Evolutionary conservation across 2,329 filamentous ascomycete species (phyloP).

Genomic region (Phyllosticta citrichinensis): DNA sequence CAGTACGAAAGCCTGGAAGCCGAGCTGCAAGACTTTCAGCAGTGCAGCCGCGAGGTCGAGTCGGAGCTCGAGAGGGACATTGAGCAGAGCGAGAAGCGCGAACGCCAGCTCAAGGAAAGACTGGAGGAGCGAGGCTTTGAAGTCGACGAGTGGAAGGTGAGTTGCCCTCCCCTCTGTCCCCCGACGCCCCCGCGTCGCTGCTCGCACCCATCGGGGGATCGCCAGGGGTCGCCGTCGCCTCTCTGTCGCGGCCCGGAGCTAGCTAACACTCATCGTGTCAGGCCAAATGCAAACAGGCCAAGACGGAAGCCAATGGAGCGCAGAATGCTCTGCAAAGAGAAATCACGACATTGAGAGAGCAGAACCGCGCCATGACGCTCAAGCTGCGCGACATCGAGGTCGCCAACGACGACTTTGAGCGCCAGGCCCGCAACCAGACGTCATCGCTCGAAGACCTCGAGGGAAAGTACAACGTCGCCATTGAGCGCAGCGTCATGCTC

Average conservation of each 20-base stretch:
- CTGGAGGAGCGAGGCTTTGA: conserved; percentile 77
- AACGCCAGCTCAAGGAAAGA: conserved; percentile 76
- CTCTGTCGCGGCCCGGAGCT: conserved; percentile 2
- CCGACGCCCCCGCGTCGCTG: background rate
- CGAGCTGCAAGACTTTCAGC: conserved; percentile 87
- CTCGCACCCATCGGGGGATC: background rate
- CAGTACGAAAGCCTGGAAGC: conserved; percentile 90
- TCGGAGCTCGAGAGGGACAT: conserved; percentile 93
- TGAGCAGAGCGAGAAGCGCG: conserved; percentile 87
- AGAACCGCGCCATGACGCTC: conserved; percentile 70
- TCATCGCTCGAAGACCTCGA: conserved; percentile 95
- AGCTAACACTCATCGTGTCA: conserved; percentile 28
- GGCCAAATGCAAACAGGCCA: conserved; percentile 95
- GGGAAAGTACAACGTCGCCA: conserved; percentile 89
- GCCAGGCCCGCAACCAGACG: conserved; percentile 88
- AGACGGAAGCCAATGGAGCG: conserved; percentile 72
- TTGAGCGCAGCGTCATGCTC: conserved; percentile 84
- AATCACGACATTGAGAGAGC: conserved; percentile 80
- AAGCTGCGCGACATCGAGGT: conserved; percentile 91
- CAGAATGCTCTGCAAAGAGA: conserved; percentile 90
- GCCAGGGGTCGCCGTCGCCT: background rate
- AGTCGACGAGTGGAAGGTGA: conserved; percentile 96
- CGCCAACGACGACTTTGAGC: conserved; percentile 95
- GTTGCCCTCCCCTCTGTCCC: conserved; percentile 17
- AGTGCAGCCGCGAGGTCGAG: conserved; percentile 88